Evolutionary conservation across 139 green algal genomes (phyloP), one percentile per base, ranked within the genome.

Genomic region (Chlorella ohadii): DNA sequence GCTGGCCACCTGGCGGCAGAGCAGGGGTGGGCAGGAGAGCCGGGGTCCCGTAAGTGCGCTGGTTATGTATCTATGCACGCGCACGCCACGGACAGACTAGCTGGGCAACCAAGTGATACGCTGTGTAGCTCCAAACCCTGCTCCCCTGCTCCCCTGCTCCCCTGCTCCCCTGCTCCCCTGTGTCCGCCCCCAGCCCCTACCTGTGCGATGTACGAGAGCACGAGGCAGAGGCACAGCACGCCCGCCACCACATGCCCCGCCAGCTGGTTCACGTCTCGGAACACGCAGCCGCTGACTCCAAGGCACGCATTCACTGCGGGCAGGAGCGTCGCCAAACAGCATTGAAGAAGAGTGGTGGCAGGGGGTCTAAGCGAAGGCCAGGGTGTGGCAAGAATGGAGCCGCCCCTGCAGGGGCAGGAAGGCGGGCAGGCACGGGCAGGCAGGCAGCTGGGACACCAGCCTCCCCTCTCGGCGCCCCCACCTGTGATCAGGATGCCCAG

Each of bases 401-500:
- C n/a, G n/a, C n/a, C n/a, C n/a, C n/a, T n/a, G n/a, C n/a, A n/a
- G n/a, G 59, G 2, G 20, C 7, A n/a, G 59, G 51, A 59, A 59
- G 51, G 51, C 15, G 15, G 51, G 51, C 51, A 22, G 51, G 51
- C 51, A 59, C 51, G 15, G 44, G 19, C 15, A 13, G 11, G 12
- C 51, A 23, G 51, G 51, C 2, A 19, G 51, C 51, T 23, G 51
- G 15, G 51, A 9, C 19, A 59, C 51, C 51, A 59, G 22, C 11
- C 6, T 11, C 6, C 44, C 51, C 51, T 59, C 12, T 13, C 51
- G 19, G 51, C 3, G 51, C 15, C 51, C 15, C 12, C 51, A 59
- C 70, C 41, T 77, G 70, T 77, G 2, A 77, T 33, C 4, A n/a
- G 34, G 25, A 77, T 56, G 70, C 70, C 70, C 22, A 77, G 70